A percentile compares a stretch with the other conserved stretches of the same genome.
These are phyloP conservation scores for Entomortierella lignicola DNA, from an alignment of 192 early-diverging fungal genomes.

Conservation along the genomic window DNA sequence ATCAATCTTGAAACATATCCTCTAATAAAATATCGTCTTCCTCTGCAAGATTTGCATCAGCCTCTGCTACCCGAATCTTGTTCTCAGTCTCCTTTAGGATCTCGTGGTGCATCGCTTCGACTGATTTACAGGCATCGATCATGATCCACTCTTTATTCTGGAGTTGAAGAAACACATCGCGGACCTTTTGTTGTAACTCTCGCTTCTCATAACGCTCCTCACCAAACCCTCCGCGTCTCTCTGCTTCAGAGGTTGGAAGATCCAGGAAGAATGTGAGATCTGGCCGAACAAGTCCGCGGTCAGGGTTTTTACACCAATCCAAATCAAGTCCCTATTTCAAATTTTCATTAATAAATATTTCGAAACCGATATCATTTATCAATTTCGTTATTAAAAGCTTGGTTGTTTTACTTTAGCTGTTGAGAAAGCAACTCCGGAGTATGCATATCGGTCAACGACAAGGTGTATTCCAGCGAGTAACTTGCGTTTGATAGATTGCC, in stretches of 20 bases:
- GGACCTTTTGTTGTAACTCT: constrained; percentile 85
- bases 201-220: constrained; percentile 91
- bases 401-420: constrained; percentile 77
- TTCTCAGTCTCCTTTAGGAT: constrained; percentile 20
- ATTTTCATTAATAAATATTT: too few relatives aligned
- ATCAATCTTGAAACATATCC: constrained; percentile 27
- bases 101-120: constrained; percentile 31
- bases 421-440: constrained; percentile 94
- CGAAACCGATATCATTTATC: too few relatives aligned
- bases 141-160: constrained; percentile 61
- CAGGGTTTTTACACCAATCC: constrained; percentile 90
- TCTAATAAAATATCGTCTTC: constrained; percentile 24
- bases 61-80: constrained; percentile 25
- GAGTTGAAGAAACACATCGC: constrained; percentile 73
- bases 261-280: constrained; percentile 93
- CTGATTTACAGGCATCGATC: constrained; percentile 35
- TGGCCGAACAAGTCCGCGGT: constrained; percentile 85
- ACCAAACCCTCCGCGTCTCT: constrained; percentile 87
- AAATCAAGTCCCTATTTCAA: constrained; percentile 72
- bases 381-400: too few relatives aligned
- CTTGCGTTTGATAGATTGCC: constrained; percentile 66
- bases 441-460: constrained; percentile 95
- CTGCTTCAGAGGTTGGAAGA: constrained; percentile 78
- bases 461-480: constrained; percentile 78
- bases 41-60: constrained; percentile 18